Base-by-base conservation (phyloP, 1,284 basidiomycete species). In the Rugosomyces carneus region DNA sequence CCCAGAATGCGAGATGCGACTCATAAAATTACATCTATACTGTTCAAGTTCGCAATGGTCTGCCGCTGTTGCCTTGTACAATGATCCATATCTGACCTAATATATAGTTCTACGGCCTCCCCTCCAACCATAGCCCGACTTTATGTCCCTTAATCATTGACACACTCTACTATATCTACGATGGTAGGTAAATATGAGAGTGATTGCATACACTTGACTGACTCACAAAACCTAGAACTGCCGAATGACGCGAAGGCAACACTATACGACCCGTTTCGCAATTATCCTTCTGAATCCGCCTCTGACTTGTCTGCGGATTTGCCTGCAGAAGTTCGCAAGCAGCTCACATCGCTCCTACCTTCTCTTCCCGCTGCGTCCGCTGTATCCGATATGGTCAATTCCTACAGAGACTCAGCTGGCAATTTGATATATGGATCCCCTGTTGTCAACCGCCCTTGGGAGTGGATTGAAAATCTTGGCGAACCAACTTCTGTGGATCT, bases 401-500 rank as follows among this genome's bases (percentile, higher is more conserved):
- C 75, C 2, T 70, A 78, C 44, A 71, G 72, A 21, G 79, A 83
- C 52, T 51, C 73, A 2, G 64, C 67, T 5, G 81, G 78, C 1
- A 66, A 71, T 5, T 49, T 77, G 4, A 59, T 78, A 5, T 65
- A 70, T 47, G 72, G 74, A 16, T 59, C 65, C 9, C 70, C 76
- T 0, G 83, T 89, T 15, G 69, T 77, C 47, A 84, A 87, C 59
- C 73, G 80, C 35, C 85, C 88, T 10, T 90, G 87, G 87, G 88
- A 90, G 60, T 90, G 87, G 88, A 76, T 81, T 5, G 88, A 89
- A 60, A 78, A 83, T 59, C 60, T 89, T 1, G 84, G 84, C 2
- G 85, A 88, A 49, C 69, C 73, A 1, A 56, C 66, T 3, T 48
- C 56, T 9, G 50, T 63, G 11, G 74, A 76, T 32, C 47, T 61